Evolutionary conservation across 179 eudicot species (phyloP).

Genomic region (Drosera spatulata): DNA sequence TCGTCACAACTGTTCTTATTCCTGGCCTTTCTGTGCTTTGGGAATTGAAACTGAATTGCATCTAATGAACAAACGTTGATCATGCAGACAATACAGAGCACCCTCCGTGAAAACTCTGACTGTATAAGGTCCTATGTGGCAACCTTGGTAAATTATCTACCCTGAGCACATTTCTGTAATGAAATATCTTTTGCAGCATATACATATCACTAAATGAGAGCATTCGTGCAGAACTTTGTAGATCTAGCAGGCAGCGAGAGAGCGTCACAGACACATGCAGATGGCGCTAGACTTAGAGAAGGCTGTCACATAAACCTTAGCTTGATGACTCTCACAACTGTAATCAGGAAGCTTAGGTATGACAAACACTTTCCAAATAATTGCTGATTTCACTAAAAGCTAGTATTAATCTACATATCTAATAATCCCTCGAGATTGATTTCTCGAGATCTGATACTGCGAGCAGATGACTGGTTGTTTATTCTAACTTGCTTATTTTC

Average conservation of each 20-base stretch:
- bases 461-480: no score
- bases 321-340: constrained; percentile 92
- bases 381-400: background rate
- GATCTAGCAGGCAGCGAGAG: constrained; percentile 98
- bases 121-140: constrained; percentile 83
- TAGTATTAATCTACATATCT: background rate
- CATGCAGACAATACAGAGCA: constrained; percentile 91
- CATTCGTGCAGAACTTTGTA: constrained; percentile 65
- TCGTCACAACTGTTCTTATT: constrained; percentile 1
- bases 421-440: background rate
- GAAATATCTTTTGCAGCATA: background rate
- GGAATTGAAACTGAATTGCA: background rate
- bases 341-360: constrained; percentile 92
- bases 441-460: background rate
- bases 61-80: constrained; percentile 5
- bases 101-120: constrained; percentile 76
- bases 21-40: background rate
- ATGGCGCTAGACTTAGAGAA: constrained; percentile 91
- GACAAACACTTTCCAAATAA: background rate
- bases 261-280: constrained; percentile 89
- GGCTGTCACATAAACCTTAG: constrained; percentile 96
- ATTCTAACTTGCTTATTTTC: no score
- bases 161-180: background rate
- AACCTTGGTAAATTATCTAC: constrained; percentile 53
- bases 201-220: background rate